phyloP scores from a whole-genome alignment of 2,329 filamentous ascomycete genomes.

The Albifimbria verrucaria region DNA sequence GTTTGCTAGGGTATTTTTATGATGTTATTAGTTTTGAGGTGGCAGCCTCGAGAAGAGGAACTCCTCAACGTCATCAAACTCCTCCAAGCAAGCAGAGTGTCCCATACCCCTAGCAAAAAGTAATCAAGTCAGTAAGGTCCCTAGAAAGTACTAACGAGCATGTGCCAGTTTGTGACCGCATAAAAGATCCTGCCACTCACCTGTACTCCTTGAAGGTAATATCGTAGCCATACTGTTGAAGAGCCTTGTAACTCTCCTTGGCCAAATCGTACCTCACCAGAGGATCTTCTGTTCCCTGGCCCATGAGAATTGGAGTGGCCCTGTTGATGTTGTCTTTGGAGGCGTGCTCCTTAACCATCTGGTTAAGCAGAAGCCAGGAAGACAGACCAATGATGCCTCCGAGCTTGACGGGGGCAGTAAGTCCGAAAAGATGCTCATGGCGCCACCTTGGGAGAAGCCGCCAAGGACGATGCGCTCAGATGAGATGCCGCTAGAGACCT shows the following conservation, averaged over 20 bases:
- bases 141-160: no score
- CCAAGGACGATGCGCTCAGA: constrained; percentile 79
- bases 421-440: constrained; percentile 76
- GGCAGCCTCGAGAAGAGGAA: constrained; percentile 49
- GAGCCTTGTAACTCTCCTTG: constrained; percentile 9
- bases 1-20: no score
- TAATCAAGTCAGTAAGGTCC: no score
- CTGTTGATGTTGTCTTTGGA: constrained; percentile 41
- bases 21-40: background rate
- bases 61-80: constrained; percentile 76
- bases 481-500: constrained; percentile 76
- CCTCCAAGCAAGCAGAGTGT: constrained; percentile 73
- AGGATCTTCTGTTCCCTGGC: constrained; percentile 71
- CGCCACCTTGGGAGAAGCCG: constrained; percentile 81
- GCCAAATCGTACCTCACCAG: constrained; percentile 47
- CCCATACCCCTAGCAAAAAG: constrained; percentile 56
- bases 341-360: constrained; percentile 37
- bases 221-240: constrained; percentile 53
- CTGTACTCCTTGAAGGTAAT: constrained; percentile 74
- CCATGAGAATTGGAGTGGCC: constrained; percentile 79
- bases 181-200: constrained; percentile 40
- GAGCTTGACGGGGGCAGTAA: constrained; percentile 69
- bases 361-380: constrained; percentile 69
- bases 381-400: constrained; percentile 82
- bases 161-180: background rate